Evolutionary conservation across 331 rosid genomes (phyloP), one percentile per base, ranked within the genome.

Genomic region (Ulmus americana): DNA sequence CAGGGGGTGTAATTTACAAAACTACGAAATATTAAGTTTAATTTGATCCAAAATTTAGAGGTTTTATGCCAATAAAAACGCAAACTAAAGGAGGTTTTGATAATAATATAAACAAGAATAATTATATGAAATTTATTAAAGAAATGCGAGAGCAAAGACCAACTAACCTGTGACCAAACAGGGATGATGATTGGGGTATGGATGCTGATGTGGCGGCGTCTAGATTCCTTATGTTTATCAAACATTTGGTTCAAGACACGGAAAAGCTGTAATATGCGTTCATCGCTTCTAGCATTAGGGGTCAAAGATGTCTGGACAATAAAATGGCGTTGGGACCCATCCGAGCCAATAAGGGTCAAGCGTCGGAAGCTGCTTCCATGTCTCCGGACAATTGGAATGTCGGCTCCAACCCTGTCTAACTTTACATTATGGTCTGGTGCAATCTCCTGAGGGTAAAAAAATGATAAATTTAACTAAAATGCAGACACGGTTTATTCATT

Each of bases 321-420:
- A 76, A 90, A 90, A 84, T 90, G 97, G 46, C 95, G 97, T 68
- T 90, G 99, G 46, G 99, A 94, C 63, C 99, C 99, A 84, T 94
- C 99, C 9, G 99, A 94, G 55, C 99, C 99, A 71, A 94, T 90
- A 59, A 94, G 78, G 62, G 99, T 90, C 90, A 94, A 81, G 45
- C 97, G 99, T 57, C 99, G 80, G 79, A 90, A 90, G 78, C 99
- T 94, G 79, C 99, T 94, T 69, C 99, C 99, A 78, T 94, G 99
- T 72, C 99, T 84, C 47, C 99, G 87, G 48, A 94, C 99, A 63
- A 94, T 94, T 38, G 99, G 99, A 74, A 94, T 85, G 73, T 94
- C 99, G 67, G 97, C 95, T 48, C 97, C 99, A 70, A 94, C 91
- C 80, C 99, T 82, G 61, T 94, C 97, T 78, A 94, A 78, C 75